These are phyloP conservation scores for Bipolaris victoriae DNA, from an alignment of 2,329 filamentous ascomycete species.

Conservation along the genomic window DNA sequence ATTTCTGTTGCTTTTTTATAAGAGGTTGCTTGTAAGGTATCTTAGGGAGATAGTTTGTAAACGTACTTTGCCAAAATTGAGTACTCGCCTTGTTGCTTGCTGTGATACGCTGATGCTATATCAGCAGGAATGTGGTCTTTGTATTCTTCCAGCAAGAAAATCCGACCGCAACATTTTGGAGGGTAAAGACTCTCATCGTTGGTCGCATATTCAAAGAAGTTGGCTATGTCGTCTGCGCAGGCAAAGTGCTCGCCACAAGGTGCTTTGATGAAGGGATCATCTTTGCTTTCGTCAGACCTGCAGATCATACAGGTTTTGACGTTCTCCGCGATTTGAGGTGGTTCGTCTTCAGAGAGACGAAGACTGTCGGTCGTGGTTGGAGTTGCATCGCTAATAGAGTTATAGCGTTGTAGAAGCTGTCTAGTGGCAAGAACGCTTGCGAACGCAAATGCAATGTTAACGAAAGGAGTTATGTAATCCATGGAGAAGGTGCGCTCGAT, in stretches of 20 bases:
- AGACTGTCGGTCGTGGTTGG: neutral
- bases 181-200: slow-evolving; percentile 38
- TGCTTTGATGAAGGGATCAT: slow-evolving; percentile 23
- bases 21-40: neutral
- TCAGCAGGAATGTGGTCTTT: slow-evolving; percentile 29
- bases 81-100: slow-evolving; percentile 40
- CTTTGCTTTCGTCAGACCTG: slow-evolving; percentile 25
- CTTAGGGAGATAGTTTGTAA: neutral
- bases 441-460: neutral
- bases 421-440: neutral
- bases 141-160: slow-evolving; percentile 33
- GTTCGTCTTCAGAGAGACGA: neutral
- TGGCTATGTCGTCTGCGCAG: slow-evolving; percentile 30
- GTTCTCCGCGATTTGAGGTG: neutral
- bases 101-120: slow-evolving; percentile 25
- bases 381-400: neutral
- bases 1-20: slow-evolving; percentile 20
- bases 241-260: slow-evolving; percentile 35
- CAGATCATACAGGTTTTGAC: slow-evolving; percentile 33
- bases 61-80: slow-evolving; percentile 36
- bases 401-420: neutral
- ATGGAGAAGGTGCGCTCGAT: neutral
- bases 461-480: neutral
- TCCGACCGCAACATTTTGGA: slow-evolving; percentile 35
- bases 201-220: slow-evolving; percentile 35